phyloP scores from a whole-genome alignment of 805 yeast species.

The Kuraishia borneana region DNA sequence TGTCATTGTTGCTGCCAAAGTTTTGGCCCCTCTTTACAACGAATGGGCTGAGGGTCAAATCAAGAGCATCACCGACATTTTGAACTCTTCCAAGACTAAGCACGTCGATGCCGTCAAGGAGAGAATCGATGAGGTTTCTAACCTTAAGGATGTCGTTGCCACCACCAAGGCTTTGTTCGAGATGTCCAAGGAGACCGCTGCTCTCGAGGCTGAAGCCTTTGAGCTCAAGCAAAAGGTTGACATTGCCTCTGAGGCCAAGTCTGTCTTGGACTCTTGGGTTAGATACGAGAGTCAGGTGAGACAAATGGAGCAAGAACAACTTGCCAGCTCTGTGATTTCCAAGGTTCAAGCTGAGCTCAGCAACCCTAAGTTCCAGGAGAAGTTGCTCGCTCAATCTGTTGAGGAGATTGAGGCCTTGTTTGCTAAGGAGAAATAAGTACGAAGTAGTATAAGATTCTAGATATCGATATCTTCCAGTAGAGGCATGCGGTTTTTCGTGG shows the following conservation, averaged over 20 bases:
- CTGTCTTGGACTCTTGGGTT: slow-evolving; percentile 97
- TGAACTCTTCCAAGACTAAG: slow-evolving; percentile 79
- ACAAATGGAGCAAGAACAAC: slow-evolving; percentile 90
- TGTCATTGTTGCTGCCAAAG: slow-evolving; percentile 66
- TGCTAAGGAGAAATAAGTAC: slow-evolving; percentile 23
- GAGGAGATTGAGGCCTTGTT: slow-evolving; percentile 86
- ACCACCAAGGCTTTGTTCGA: slow-evolving; percentile 89
- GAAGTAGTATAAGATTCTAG: background rate
- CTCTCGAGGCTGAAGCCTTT: slow-evolving; percentile 88
- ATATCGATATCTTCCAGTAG: slow-evolving; percentile 3
- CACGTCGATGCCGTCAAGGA: slow-evolving; percentile 90
- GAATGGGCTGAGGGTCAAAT: slow-evolving; percentile 87
- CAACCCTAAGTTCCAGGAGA: slow-evolving; percentile 89
- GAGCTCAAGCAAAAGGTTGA: slow-evolving; percentile 87
- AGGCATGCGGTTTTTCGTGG: slow-evolving; percentile 4
- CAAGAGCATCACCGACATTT: slow-evolving; percentile 66
- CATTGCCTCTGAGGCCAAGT: slow-evolving; percentile 82
- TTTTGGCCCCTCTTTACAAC: slow-evolving; percentile 88
- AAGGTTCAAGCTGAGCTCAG: slow-evolving; percentile 79
- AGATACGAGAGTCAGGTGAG: slow-evolving; percentile 95
- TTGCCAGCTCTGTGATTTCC: slow-evolving; percentile 74
- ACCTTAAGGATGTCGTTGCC: slow-evolving; percentile 83
- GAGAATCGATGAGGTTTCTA: slow-evolving; percentile 81
- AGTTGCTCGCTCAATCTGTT: slow-evolving; percentile 81
- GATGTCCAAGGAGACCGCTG: slow-evolving; percentile 92